Percentiles rank a stretch among this genome's conserved stretches.
Evolutionary conservation across 2,329 filamentous ascomycete genomes (phyloP).

Genomic region (Ascochyta rabiei): DNA sequence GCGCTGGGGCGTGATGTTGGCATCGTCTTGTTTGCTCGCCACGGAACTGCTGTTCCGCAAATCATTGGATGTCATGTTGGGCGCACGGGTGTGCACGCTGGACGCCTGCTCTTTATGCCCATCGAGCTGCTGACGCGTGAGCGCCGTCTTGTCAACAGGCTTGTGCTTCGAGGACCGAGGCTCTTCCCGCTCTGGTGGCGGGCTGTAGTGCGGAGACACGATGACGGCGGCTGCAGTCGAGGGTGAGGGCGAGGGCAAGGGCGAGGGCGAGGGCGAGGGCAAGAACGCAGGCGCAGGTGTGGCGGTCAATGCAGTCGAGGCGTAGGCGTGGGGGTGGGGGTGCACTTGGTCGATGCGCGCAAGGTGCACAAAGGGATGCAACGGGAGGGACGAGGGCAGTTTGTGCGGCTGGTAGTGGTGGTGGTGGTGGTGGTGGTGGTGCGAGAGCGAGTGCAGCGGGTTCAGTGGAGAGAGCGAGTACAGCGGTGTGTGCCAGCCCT

Average conservation of each 20-base stretch:
- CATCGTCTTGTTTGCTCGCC: slow-evolving; percentile 38
- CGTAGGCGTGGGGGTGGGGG: slow-evolving; percentile 7
- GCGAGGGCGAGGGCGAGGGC: slow-evolving; percentile 17
- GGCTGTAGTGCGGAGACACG: slow-evolving; percentile 48
- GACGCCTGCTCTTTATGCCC: slow-evolving; percentile 42
- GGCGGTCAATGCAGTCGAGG: slow-evolving; percentile 14
- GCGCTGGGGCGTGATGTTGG: slow-evolving; percentile 21
- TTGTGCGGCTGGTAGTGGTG: slow-evolving; percentile 13
- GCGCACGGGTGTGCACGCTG: slow-evolving; percentile 44
- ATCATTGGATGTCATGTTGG: slow-evolving; percentile 47
- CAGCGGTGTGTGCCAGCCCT: slow-evolving; percentile 4
- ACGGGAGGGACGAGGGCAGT: slow-evolving; percentile 25
- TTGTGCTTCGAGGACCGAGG: slow-evolving; percentile 40
- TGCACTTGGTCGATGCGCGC: slow-evolving; percentile 38
- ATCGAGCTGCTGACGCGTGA: slow-evolving; percentile 45
- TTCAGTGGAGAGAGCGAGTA: slow-evolving; percentile 19
- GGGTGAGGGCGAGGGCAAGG: slow-evolving; percentile 19
- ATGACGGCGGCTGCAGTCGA: slow-evolving; percentile 43
- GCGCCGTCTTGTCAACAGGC: slow-evolving; percentile 32
- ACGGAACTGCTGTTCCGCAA: slow-evolving; percentile 26
- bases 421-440: slow-evolving; percentile 19
- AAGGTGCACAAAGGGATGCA: slow-evolving; percentile 39
- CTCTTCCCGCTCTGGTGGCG: slow-evolving; percentile 42
- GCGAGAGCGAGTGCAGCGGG: slow-evolving; percentile 20
- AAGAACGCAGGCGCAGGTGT: slow-evolving; percentile 20